These are phyloP conservation scores for Lentinula guzmanii DNA, from an alignment of 768 basidiomycete species.

Conservation along the genomic window DNA sequence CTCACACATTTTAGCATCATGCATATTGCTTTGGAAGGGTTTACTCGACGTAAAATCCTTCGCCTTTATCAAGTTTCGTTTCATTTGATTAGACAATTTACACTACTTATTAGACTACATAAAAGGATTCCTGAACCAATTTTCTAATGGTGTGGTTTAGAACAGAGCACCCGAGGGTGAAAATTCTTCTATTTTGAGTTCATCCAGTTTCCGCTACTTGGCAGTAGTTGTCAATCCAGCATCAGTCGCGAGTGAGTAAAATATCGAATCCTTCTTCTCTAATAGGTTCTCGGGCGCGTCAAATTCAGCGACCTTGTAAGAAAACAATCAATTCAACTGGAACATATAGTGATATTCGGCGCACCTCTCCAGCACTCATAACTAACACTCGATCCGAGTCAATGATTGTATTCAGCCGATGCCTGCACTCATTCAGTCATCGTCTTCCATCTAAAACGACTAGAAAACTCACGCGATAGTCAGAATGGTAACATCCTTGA, in stretches of 20 bases:
- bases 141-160: too few relatives aligned
- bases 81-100: background rate
- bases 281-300: conserved; percentile 66
- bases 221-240: conserved; percentile 39
- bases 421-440: conserved; percentile 29
- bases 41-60: background rate
- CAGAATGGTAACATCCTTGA: conserved; percentile 73
- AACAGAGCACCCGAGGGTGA: too few relatives aligned
- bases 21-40: background rate
- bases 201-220: background rate
- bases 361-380: conserved; percentile 69
- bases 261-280: conserved; percentile 46
- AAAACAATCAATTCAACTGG: background rate
- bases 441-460: background rate
- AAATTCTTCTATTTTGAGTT: too few relatives aligned
- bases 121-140: too few relatives aligned
- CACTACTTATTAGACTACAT: background rate
- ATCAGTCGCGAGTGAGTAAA: conserved; percentile 60
- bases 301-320: conserved; percentile 64
- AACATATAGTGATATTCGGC: conserved; percentile 7
- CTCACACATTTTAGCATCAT: background rate
- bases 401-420: conserved; percentile 80
- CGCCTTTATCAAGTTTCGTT: background rate
- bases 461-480: conserved; percentile 70
- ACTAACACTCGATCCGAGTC: conserved; percentile 80